These are phyloP conservation scores for Castanea mollissima DNA, from an alignment of 306 rosid species.

Conservation along the genomic window DNA sequence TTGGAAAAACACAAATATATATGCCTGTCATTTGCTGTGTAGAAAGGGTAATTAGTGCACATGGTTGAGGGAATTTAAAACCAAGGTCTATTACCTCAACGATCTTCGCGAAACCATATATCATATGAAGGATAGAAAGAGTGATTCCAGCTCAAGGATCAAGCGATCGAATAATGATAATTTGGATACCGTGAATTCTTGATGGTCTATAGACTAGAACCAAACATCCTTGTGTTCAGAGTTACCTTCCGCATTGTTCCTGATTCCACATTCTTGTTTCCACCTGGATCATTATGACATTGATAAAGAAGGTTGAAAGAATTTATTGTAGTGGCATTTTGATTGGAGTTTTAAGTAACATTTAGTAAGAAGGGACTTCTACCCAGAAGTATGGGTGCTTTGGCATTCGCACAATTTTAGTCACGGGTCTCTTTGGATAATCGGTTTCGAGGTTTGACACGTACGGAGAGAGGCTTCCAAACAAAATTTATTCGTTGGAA, in stretches of 20 bases:
- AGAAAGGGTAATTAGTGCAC: conserved; percentile 30
- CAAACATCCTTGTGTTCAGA: neutral
- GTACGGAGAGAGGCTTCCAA: neutral
- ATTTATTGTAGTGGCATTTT: neutral
- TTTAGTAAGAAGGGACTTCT: neutral
- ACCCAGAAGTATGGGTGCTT: neutral
- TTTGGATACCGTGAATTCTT: neutral
- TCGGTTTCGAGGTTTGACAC: too few relatives aligned
- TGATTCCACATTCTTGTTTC: neutral
- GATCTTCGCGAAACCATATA: neutral
- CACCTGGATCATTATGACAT: neutral
- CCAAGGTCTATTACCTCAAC: neutral
- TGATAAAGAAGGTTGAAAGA: neutral
- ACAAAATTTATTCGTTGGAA: neutral
- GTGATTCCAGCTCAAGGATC: neutral
- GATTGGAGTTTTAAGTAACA: neutral
- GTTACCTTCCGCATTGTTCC: neutral
- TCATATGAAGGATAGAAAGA: neutral
- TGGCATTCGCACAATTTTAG: neutral
- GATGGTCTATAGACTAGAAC: neutral
- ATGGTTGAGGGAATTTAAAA: neutral
- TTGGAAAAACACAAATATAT: conserved; percentile 64
- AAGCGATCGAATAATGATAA: neutral
- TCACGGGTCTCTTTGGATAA: too few relatives aligned
- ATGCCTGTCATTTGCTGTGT: conserved; percentile 68